Conservation (phyloP, 306 rosid species). For the Vigna reflexopilosa region DNA sequence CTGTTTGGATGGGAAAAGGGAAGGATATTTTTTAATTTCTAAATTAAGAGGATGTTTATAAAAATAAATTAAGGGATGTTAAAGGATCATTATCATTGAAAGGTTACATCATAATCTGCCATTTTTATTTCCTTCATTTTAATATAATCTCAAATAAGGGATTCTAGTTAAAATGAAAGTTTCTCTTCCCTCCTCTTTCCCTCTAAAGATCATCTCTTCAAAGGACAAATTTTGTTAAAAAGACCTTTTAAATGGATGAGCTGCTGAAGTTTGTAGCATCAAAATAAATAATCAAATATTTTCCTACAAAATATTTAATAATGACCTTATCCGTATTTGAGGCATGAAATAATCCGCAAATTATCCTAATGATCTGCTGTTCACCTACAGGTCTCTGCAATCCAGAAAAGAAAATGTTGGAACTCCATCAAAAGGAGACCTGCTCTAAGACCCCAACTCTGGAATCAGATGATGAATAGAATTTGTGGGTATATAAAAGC, state of each 20-base stretch:
- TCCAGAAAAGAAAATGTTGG: conserved; percentile 82
- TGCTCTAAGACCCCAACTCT: conserved; percentile 77
- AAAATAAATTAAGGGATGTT: conserved; percentile 1
- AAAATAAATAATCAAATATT: not conserved
- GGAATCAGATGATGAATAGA: conserved; percentile 64
- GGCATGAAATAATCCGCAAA: conserved; percentile 17
- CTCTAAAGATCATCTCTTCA: not conserved
- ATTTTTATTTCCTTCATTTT: not conserved
- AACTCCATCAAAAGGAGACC: conserved; percentile 79
- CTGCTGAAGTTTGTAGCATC: conserved; percentile 2
- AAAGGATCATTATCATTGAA: not conserved
- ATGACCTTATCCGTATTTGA: not conserved
- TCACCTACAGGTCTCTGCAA: conserved; percentile 77
- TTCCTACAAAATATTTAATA: conserved; percentile 3
- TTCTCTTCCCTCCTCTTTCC: not conserved
- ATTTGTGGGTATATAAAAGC: conserved; percentile 32
- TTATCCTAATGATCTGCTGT: conserved; percentile 28
- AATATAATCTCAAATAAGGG: not conserved
- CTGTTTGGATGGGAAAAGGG: not conserved
- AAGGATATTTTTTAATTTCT: not conserved
- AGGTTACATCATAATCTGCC: not conserved
- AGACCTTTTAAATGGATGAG: not conserved
- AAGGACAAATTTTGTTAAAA: conserved; percentile 12
- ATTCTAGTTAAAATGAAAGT: not conserved
- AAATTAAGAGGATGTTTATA: not conserved